These are phyloP conservation scores for Fusarium sp. DNA, from an alignment of 2,329 filamentous ascomycete genomes.

Conservation along the genomic window DNA sequence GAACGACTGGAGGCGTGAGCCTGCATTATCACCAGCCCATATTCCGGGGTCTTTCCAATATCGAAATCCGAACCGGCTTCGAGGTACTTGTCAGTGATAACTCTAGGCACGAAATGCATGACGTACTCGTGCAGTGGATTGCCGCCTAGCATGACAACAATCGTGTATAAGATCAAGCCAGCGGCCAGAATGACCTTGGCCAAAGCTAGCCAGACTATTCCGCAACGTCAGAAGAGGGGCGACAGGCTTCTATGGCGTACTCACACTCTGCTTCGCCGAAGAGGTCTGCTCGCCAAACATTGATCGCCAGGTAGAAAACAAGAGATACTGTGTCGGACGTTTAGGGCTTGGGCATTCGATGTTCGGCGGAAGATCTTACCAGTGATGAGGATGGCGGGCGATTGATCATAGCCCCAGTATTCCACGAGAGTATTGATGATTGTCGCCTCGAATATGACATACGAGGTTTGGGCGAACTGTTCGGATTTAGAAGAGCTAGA, in stretches of 20 bases:
- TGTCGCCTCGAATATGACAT: neutral
- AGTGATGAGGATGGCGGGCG: neutral
- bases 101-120: no score
- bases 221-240: neutral
- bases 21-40: neutral
- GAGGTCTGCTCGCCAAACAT: neutral
- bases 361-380: no score
- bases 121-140: conserved; percentile 63
- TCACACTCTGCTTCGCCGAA: neutral
- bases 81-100: neutral
- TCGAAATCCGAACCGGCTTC: conserved; percentile 75
- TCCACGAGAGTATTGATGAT: neutral
- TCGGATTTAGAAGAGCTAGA: neutral
- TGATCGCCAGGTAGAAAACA: neutral
- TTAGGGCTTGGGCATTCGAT: no score
- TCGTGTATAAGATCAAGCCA: conserved; percentile 77
- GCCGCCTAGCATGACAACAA: conserved; percentile 81
- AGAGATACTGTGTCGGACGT: neutral
- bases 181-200: conserved; percentile 74
- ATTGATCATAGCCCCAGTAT: neutral
- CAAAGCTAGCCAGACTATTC: conserved; percentile 65
- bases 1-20: neutral
- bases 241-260: neutral
- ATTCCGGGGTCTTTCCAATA: conserved; percentile 64
- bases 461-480: neutral